A percentile compares a stretch with the other conserved stretches of the same genome.
These are phyloP conservation scores for Phialophora verrucosa DNA, from an alignment of 2,329 filamentous ascomycete genomes.

Conservation along the genomic window DNA sequence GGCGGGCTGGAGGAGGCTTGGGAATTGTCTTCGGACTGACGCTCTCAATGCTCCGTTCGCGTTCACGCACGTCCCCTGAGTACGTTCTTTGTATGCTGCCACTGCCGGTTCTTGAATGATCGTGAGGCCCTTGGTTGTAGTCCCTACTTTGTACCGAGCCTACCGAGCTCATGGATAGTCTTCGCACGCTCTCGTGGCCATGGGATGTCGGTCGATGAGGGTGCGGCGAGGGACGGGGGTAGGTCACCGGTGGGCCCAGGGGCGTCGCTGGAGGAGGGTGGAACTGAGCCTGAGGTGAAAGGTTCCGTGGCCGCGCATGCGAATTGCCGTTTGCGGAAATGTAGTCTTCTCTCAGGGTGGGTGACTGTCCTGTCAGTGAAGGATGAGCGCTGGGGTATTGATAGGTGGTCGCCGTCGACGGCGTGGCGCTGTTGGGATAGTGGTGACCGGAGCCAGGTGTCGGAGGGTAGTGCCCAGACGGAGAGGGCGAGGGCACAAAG, in stretches of 20 bases:
- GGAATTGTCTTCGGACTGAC: conserved; percentile 42
- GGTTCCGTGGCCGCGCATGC: conserved; percentile 30
- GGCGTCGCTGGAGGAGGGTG: conserved; percentile 38
- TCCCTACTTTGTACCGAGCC: conserved; percentile 36
- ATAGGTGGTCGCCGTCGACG: conserved; percentile 27
- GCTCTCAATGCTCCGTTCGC: conserved; percentile 39
- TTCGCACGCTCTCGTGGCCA: conserved; percentile 38
- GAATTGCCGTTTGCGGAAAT: conserved; percentile 28
- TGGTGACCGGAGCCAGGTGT: conserved; percentile 36
- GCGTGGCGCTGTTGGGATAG: conserved; percentile 25
- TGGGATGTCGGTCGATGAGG: conserved; percentile 37
- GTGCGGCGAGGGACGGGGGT: conserved; percentile 36
- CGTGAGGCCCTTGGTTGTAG: conserved; percentile 24
- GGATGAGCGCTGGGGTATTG: conserved; percentile 29
- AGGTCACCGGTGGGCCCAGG: conserved; percentile 38
- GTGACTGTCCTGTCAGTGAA: conserved; percentile 32
- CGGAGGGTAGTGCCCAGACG: conserved; percentile 31
- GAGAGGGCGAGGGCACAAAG: conserved; percentile 38
- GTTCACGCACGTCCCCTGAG: conserved; percentile 36
- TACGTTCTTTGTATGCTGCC: conserved; percentile 35
- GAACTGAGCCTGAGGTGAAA: conserved; percentile 36
- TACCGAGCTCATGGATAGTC: conserved; percentile 35
- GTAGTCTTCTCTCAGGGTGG: conserved; percentile 32
- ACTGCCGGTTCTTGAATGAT: conserved; percentile 34
- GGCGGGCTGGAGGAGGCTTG: conserved; percentile 34